Base-by-base conservation (phyloP, 164 flowering plant genomes). In the Aristolochia californica region DNA sequence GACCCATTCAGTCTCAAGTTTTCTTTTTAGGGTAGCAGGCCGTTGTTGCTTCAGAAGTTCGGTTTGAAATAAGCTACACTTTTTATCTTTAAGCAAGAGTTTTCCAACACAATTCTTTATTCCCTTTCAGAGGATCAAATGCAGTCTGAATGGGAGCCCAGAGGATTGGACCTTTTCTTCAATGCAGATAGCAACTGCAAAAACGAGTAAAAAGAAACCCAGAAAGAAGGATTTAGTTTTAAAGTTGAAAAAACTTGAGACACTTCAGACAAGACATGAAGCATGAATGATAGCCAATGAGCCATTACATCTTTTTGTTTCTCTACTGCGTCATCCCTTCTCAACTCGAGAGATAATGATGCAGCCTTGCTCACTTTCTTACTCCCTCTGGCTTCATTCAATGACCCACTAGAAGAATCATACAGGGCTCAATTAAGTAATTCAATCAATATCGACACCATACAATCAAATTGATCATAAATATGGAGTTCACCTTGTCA, bases 231-330 rank as follows among this genome's bases (percentile, higher is more conserved):
- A 60, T 12, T 34, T 20, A 11, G 5, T 34, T 11, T 11, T 26
- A 25, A 13, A 5, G 5, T 11, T 13, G 9, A 30, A 43, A 18
- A 16, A 48, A 15, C 13, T 26, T 27, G 12, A 0, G 30, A 51
- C 21, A 22, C n/a, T n/a, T n/a, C n/a, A n/a, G n/a, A n/a, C n/a
- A n/a, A n/a, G n/a, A n/a, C n/a, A n/a, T n/a, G n/a, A n/a, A n/a
- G n/a, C n/a, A 24, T 17, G 13, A 62, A 45, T 51, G 68, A 57
- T n/a, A 27, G 45, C 43, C 52, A 48, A 63, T 48, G 0, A 25
- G 52, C 23, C 24, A 10, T 40, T 74, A 74, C 91, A 84, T 78
- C 87, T 75, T 62, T 78, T 62, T 72, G 64, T 59, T 74, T 86
- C 65, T 74, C 77, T 51, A 74, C 64, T 65, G 63, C 73, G 25